These are phyloP conservation scores for Gorgonomyces haynaldii DNA, from an alignment of 192 early-diverging fungal species.

Conservation along the genomic window DNA sequence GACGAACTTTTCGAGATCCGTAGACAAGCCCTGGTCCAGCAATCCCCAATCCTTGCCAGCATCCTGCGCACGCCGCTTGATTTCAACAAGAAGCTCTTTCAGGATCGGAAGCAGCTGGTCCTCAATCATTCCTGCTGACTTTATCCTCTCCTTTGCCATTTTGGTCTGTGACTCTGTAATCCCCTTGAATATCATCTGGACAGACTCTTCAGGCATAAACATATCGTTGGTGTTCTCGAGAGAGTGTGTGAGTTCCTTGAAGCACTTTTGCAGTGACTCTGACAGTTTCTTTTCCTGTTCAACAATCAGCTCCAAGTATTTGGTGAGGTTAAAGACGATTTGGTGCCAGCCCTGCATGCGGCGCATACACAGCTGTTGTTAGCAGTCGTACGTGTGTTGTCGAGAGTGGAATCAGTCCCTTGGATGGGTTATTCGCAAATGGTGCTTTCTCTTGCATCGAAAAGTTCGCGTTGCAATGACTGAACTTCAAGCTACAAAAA, in stretches of 20 bases:
- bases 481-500: not conserved
- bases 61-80: slow-evolving; percentile 20
- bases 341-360: slow-evolving; percentile 22
- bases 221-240: slow-evolving; percentile 13
- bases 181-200: slow-evolving; percentile 20
- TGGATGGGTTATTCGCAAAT: slow-evolving; percentile 25
- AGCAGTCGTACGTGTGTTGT: too few species aligned
- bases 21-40: slow-evolving; percentile 25
- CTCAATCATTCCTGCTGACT: slow-evolving; percentile 21
- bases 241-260: slow-evolving; percentile 16
- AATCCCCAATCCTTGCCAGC: slow-evolving; percentile 25
- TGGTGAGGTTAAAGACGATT: slow-evolving; percentile 21
- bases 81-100: slow-evolving; percentile 19
- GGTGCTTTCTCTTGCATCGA: slow-evolving; percentile 26
- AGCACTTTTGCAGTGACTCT: slow-evolving; percentile 17
- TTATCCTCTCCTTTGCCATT: slow-evolving; percentile 13
- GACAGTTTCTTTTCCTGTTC: slow-evolving; percentile 30
- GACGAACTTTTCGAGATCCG: slow-evolving; percentile 21
- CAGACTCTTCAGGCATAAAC: slow-evolving; percentile 24
- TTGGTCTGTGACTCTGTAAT: slow-evolving; percentile 22
- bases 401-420: slow-evolving; percentile 18
- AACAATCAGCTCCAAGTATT: slow-evolving; percentile 12
- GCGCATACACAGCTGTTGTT: slow-evolving; percentile 4
- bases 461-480: too few species aligned
- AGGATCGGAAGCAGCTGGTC: slow-evolving; percentile 30